Evolutionary conservation across 177 flowering plant species (phyloP), one percentile per base, ranked within the genome.

Genomic region (Vitis hybrid): DNA sequence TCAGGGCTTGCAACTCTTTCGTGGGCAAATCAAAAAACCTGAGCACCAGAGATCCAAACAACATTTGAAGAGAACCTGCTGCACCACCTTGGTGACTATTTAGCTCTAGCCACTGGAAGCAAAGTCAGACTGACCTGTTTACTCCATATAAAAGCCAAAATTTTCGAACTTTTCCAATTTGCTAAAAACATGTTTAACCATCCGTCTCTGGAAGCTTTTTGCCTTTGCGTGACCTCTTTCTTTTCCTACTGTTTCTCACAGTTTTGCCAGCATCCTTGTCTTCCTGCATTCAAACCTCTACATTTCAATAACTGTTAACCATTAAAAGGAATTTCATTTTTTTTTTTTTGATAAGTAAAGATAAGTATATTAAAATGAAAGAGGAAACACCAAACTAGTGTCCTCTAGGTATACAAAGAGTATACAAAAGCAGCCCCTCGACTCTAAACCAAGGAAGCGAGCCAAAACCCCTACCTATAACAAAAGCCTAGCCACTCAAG

Each of bases 191-290:
- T 39, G 48, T 39, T 39, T 39, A 39, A 39, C 48, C 48, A 82
- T 56, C 56, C 58, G 68, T 21, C n/a, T 59, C 78, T 3, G 67
- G 77, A 60, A 22, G 62, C 11, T 67, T 76, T 58, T 58, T 76
- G 60, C 73, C 59, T 31, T 63, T 73, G n/a, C 70, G 79, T 45
- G 86, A 71, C 66, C 86, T 82, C 69, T 81, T 86, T 77, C 90
- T 67, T 62, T 81, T 84, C 75, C 81, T 74, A 56, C 68, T 76
- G 67, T 70, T 82, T 69, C 71, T 76, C 26, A 48, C 57, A 10
- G 71, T 57, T 21, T 21, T 51, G 7, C 70, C 69, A 51, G 22
- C 80, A 63, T 62, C 80, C 5, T 76, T 74, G 65, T 6, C 56
- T 62, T 69, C 83, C 89, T 86, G 84, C 71, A 76, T 64, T 31